Base-by-base conservation (phyloP, 305 asterid genomes). In the Rubia balearica region DNA sequence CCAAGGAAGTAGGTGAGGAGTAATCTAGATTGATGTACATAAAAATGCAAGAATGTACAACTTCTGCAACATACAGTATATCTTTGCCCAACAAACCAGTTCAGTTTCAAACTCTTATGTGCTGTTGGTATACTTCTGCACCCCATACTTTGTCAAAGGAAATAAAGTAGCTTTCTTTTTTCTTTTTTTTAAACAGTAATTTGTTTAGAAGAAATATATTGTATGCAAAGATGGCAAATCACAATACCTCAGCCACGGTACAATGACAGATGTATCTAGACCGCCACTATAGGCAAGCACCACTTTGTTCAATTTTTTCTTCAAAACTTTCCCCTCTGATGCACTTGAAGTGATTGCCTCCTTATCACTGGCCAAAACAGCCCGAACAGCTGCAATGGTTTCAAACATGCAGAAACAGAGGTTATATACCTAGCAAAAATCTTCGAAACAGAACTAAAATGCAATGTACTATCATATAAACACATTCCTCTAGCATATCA, bases 271-370 rank as follows among this genome's bases (percentile, higher is more conserved):
- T 73, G 98, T 93, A 76, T 91, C 98, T 67, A 93, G 79, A 74
- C 98, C 97, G 75, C 98, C 97, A 72, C 98, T 93, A 67, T 93
- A 93, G 60, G 98, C 98, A 74, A 93, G 82, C 70, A 93, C 98
- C 75, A 93, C 98, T 83, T 93, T 93, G 77, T 88, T 85, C 87
- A 93, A 81, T 65, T 87, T 89, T 69, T 87, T 85, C 53, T 82
- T 85, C 78, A 86, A 61, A 75, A 72, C 76, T 71, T 83, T 85
- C 48, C 82, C 92, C 45, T 78, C 79, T 7, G 75, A 55, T 40
- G 77, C 79, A 75, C 53, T 69, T 63, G 89, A 80, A 62, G 81
- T 68, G 62, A 74, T 55, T 38, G 85, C 75, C 75, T 84, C 89
- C 67, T 80, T 89, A 67, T 80, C 85, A 79, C 88, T 78, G 73